Evolutionary conservation across 371 early-diverging fungal species (phyloP).

Genomic region (Rhizomucor miehei): DNA sequence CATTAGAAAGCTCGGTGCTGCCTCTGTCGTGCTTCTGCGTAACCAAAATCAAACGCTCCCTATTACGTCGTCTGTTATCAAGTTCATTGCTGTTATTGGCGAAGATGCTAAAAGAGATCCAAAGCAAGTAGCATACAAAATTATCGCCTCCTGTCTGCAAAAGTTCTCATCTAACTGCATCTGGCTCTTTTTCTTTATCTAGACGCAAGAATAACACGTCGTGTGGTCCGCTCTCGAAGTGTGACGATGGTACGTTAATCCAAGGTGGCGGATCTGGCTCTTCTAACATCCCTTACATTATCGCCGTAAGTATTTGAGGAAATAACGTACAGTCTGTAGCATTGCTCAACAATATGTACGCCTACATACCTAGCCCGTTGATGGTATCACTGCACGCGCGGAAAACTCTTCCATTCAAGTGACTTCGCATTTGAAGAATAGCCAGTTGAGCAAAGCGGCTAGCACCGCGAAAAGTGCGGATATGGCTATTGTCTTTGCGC

Average conservation of each 20-base stretch:
- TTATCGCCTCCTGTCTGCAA: no score
- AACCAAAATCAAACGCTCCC: slow-evolving; percentile 50
- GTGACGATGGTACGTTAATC: slow-evolving; percentile 40
- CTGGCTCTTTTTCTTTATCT: no score
- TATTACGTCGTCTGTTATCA: slow-evolving; percentile 18
- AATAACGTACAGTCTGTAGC: background rate
- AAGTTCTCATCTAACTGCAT: no score
- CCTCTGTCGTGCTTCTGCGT: slow-evolving; percentile 46
- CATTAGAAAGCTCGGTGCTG: slow-evolving; percentile 48
- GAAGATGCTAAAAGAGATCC: slow-evolving; percentile 36
- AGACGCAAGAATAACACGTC: background rate
- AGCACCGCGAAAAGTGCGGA: slow-evolving; percentile 41
- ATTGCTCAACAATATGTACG: background rate
- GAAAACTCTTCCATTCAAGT: slow-evolving; percentile 22
- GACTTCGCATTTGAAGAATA: slow-evolving; percentile 27
- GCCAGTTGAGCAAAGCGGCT: slow-evolving; percentile 31
- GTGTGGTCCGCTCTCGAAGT: slow-evolving; percentile 18
- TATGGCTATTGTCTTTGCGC: slow-evolving; percentile 56
- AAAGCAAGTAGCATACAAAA: slow-evolving; percentile 15
- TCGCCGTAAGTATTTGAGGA: slow-evolving; percentile 27
- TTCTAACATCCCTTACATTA: slow-evolving; percentile 52
- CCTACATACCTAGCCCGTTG: slow-evolving; percentile 12
- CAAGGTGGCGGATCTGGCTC: slow-evolving; percentile 68
- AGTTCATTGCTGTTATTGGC: slow-evolving; percentile 47
- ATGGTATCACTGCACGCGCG: slow-evolving; percentile 41